These are phyloP conservation scores for Trichophyton mentagrophytes DNA, from an alignment of 2,329 filamentous ascomycete species.

Conservation along the genomic window DNA sequence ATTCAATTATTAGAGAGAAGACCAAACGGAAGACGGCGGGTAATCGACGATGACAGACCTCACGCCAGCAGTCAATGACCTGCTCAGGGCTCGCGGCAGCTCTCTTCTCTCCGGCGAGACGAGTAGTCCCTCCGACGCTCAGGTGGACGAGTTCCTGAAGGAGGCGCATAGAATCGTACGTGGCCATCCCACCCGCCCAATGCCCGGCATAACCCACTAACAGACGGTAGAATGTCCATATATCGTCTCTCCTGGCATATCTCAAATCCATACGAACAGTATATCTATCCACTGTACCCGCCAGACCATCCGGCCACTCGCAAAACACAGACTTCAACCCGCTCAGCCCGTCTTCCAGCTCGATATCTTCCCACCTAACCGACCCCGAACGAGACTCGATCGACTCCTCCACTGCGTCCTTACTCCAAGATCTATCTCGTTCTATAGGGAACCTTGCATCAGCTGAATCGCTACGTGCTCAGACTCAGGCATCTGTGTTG, in stretches of 20 bases:
- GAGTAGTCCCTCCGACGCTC: constrained; percentile 15
- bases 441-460: constrained; percentile 69
- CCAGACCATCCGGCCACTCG: constrained; percentile 39
- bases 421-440: constrained; percentile 72
- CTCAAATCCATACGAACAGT: constrained; percentile 73
- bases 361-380: constrained; percentile 44
- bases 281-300: constrained; percentile 72
- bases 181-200: constrained; percentile 13
- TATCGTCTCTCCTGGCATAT: constrained; percentile 64
- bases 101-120: constrained; percentile 24
- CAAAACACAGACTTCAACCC: constrained; percentile 26
- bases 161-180: constrained; percentile 86
- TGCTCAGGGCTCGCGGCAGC: constrained; percentile 25
- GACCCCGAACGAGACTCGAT: constrained; percentile 75
- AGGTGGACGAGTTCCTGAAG: constrained; percentile 74
- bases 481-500: constrained; percentile 58
- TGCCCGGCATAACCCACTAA: background rate
- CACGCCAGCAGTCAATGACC: constrained; percentile 25
- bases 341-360: constrained; percentile 12
- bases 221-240: constrained; percentile 64
- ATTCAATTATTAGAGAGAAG: too few relatives aligned
- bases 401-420: constrained; percentile 71
- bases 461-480: constrained; percentile 67
- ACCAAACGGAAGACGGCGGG: too few relatives aligned
- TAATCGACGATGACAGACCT: constrained; percentile 30